Evolutionary conservation across 148 eudicot species (phyloP), one percentile per base, ranked within the genome.

Genomic region (Rhododendron kiyosumense): DNA sequence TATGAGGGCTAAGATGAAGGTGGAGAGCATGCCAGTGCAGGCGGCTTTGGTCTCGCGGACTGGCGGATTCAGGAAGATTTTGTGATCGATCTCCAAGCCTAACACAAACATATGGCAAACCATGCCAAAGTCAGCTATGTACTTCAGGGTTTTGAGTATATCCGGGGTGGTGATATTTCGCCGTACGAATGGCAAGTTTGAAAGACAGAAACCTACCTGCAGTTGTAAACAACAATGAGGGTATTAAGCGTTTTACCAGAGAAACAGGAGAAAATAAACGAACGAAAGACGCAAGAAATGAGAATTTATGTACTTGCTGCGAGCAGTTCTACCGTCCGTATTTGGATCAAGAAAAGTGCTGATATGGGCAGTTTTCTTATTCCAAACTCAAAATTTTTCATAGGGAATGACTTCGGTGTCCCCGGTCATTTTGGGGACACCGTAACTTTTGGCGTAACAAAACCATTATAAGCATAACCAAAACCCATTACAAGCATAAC

Each of bases 11-110:
- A 94, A 57, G 73, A 92, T 24, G 54, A 92, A 96, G 1, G 99
- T 95, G 49, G 89, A 86, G 36, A 96, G 81, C 91, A 94, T 86
- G 61, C 97, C 96, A 2, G 90, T 69, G 63, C 86, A 89, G 8
- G 95, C 98, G 54, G 94, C 91, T 78, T 93, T 92, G 2, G 92
- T 89, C 65, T 96, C 99, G 0, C 91, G 91, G 41, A 87, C 87
- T 2, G 95, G 95, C 2, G 93, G 80, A 13, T 89, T 90, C 6
- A 93, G 78, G 67, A 92, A 89, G 43, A 89, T 88, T 3, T 82
- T 41, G 9, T 94, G 98, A 73, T 95, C 95, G 78, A 96, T 92
- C 76, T 96, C 98, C 61, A 96, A 87, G 82, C 99, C 99, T 52
- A 94, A 86, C 1, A 94, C 95, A 84, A 94, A 95, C 94, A 95